Percentiles rank a stretch among this genome's conserved stretches.
Evolutionary conservation across 306 rosid genomes (phyloP).

Genomic region (Parietaria judaica): DNA sequence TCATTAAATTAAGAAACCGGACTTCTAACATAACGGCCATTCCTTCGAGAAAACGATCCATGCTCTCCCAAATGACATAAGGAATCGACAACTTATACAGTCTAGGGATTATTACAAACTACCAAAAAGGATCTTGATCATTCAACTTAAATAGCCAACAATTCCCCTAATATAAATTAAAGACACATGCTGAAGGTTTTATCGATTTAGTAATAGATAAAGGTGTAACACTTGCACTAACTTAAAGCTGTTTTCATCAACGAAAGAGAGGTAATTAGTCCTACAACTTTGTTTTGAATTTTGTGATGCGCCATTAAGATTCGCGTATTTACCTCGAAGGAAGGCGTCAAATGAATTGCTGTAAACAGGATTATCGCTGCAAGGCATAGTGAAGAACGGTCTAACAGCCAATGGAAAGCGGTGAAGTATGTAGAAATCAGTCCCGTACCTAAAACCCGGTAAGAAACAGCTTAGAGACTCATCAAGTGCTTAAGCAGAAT

Average conservation of each 20-base stretch:
- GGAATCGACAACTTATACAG: too few relatives aligned
- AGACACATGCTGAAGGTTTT: too few relatives aligned
- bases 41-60: too few relatives aligned
- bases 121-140: too few relatives aligned
- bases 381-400: slow-evolving; percentile 97
- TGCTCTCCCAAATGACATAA: too few relatives aligned
- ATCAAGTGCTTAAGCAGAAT: slow-evolving; percentile 1
- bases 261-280: background rate
- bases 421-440: slow-evolving; percentile 85
- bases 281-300: too few relatives aligned
- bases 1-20: too few relatives aligned
- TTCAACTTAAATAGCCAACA: too few relatives aligned
- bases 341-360: slow-evolving; percentile 93
- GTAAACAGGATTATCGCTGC: slow-evolving; percentile 63
- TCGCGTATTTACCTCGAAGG: slow-evolving; percentile 56
- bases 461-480: slow-evolving; percentile 7
- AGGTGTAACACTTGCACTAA: background rate
- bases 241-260: background rate
- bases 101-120: too few relatives aligned
- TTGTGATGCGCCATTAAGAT: slow-evolving; percentile 1
- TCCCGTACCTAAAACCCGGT: slow-evolving; percentile 52
- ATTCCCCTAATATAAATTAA: too few relatives aligned
- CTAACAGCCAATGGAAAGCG: slow-evolving; percentile 82
- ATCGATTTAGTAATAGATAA: too few relatives aligned
- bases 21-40: too few relatives aligned